These are phyloP conservation scores for Myxozyma melibiosi DNA, from an alignment of 805 yeast genomes.

Conservation along the genomic window DNA sequence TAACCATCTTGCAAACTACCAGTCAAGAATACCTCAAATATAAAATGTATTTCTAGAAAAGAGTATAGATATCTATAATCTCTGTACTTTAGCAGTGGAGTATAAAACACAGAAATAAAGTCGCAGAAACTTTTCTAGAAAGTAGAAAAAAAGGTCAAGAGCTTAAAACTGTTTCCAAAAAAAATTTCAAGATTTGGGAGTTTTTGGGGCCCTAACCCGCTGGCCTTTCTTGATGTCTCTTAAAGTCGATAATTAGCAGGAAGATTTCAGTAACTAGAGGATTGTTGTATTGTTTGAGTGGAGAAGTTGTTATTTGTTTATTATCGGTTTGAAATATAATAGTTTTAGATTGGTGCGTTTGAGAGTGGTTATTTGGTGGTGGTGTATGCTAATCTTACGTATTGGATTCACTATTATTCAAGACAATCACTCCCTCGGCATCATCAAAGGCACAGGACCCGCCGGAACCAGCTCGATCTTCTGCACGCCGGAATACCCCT, in stretches of 20 bases:
- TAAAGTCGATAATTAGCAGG: too few relatives aligned
- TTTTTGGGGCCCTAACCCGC: slow-evolving; percentile 1
- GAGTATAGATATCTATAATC: too few relatives aligned
- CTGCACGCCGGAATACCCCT: slow-evolving; percentile 73
- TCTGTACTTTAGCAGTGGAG: too few relatives aligned
- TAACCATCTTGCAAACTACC: slow-evolving; percentile 42
- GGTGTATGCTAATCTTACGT: too few relatives aligned
- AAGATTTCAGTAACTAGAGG: too few relatives aligned
- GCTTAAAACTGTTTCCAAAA: too few relatives aligned
- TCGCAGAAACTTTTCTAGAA: neutral
- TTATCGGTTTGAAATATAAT: neutral
- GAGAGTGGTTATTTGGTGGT: too few relatives aligned
- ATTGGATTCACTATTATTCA: neutral
- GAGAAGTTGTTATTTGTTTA: neutral
- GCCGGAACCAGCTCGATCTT: slow-evolving; percentile 69
- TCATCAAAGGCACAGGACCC: slow-evolving; percentile 82
- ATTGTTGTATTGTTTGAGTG: too few relatives aligned
- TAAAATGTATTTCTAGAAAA: too few relatives aligned
- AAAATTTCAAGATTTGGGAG: slow-evolving; percentile 1
- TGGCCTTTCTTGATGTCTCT: neutral
- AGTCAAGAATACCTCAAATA: too few relatives aligned
- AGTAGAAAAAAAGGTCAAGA: neutral
- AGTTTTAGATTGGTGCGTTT: too few relatives aligned
- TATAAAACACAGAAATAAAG: too few relatives aligned
- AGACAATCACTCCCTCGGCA: slow-evolving; percentile 40